Conservation (phyloP, 148 eudicot genomes). For the Bassia scoparia region DNA sequence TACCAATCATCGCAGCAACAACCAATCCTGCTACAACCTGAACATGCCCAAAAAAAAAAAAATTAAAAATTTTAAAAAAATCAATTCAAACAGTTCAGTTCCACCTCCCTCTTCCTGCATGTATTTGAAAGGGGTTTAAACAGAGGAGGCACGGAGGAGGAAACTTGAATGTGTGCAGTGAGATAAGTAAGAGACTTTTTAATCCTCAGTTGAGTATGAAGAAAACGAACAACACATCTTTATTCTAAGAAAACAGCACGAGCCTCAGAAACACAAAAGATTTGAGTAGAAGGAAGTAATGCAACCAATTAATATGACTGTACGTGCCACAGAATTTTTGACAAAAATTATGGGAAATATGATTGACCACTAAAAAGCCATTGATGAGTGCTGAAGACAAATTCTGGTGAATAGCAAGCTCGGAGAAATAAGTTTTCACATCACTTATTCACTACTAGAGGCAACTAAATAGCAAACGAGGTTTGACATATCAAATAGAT, state of each 20-base stretch:
- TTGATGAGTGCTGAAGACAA: background rate
- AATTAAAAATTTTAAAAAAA: too few species aligned
- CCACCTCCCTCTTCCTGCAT: background rate
- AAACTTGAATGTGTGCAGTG: background rate
- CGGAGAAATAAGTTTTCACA: background rate
- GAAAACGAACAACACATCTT: too few species aligned
- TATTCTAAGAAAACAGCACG: background rate
- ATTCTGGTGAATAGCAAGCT: background rate
- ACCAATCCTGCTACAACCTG: constrained; percentile 59
- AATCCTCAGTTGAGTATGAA: too few species aligned
- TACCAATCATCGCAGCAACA: constrained; percentile 69
- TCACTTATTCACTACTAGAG: background rate
- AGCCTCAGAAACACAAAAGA: too few species aligned
- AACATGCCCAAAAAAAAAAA: constrained; percentile 9
- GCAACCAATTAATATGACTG: background rate
- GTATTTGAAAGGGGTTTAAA: background rate
- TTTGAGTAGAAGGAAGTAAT: too few species aligned
- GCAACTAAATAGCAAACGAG: background rate
- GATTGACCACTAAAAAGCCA: background rate
- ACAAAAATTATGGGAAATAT: background rate
- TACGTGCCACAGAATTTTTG: background rate
- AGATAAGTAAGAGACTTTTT: background rate
- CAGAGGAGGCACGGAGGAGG: background rate
- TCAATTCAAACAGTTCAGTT: background rate
- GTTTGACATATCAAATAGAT: background rate